Base-by-base conservation (phyloP, 441 rosid species). In the Croton laevigatus region DNA sequence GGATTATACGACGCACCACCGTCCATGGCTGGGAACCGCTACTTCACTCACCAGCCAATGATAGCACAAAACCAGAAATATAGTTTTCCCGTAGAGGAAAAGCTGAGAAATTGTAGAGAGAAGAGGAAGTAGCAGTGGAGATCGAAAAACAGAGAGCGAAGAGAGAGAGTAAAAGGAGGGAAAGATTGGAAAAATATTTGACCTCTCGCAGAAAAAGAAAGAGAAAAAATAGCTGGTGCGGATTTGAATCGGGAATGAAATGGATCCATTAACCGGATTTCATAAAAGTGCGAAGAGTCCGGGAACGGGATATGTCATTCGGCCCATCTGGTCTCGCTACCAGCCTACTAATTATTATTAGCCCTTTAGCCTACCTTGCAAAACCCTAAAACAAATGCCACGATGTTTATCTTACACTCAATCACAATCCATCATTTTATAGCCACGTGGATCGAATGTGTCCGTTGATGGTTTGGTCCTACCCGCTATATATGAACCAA, bases 1-100 rank as follows among this genome's bases (percentile, higher is more conserved):
- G 93, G 93, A 53, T 90, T 88, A 75, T 84, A 86, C 27, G 78
- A 73, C 10, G 78, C 90, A 34, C 81, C 86, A 20, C 78, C 84
- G 73, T 90, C 94, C 91, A 88, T 88, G 17, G 45, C 52, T 13
- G 52, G n/a, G 53, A 49, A 58, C n/a, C 19, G 32, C 22, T 1
- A 44, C 65, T 34, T 46, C 60, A 36, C 69, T 37, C 0, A 14
- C 44, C 52, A 49, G 40, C 3, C 60, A 62, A 44, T 32, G 19
- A 49, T 14, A 49, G 53, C 53, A 8, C 11, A 7, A 0, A 16
- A 46, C 11, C 8, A 58, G 0, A 58, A 58, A 14, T 27, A 16
- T n/a, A n/a, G n/a, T n/a, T n/a, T 6, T 23, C 10, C 23, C 4
- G 52, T 23, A 36, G 46, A 13, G 51, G 32, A 59, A 66, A 52